phyloP scores from a whole-genome alignment of 2,329 filamentous ascomycete species.

The Nemania bipapillata region DNA sequence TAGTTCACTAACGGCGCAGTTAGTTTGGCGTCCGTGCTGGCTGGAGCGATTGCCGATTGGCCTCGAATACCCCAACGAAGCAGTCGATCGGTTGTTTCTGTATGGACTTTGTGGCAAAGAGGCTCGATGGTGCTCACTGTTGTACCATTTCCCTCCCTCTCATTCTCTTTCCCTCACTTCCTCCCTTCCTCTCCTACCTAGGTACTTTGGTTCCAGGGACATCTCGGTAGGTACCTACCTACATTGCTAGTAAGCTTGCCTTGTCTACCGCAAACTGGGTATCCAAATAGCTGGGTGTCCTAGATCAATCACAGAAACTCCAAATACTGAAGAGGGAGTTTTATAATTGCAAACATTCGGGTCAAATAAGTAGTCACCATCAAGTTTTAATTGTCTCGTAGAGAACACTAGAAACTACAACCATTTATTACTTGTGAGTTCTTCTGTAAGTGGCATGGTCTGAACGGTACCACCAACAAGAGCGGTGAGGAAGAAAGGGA shows the following conservation, averaged over 20 bases:
- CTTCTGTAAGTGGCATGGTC: neutral
- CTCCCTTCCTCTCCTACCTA: neutral
- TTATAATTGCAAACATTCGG: neutral
- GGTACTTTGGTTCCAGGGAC: neutral
- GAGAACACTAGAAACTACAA: neutral
- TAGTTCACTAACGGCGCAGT: neutral
- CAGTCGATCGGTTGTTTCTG: neutral
- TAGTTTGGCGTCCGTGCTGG: conserved; percentile 10
- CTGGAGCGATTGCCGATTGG: conserved; percentile 7
- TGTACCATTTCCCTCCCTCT: neutral
- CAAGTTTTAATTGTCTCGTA: neutral
- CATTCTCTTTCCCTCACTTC: neutral
- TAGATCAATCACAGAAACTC: conserved; percentile 1
- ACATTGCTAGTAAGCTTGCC: conserved; percentile 8
- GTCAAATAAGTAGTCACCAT: neutral
- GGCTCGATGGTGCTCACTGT: neutral
- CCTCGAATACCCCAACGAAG: neutral
- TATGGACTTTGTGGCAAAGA: neutral
- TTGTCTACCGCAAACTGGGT: conserved; percentile 18
- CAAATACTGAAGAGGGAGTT: neutral
- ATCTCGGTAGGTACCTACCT: neutral
- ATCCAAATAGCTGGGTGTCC: conserved; percentile 26
- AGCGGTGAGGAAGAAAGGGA: conserved; percentile 32
- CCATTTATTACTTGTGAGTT: neutral
- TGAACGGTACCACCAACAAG: neutral